Percentiles rank a stretch among this genome's conserved stretches.
These are phyloP conservation scores for Neodidymelliopsis sp. DNA, from an alignment of 2,329 filamentous ascomycete genomes.

Conservation along the genomic window DNA sequence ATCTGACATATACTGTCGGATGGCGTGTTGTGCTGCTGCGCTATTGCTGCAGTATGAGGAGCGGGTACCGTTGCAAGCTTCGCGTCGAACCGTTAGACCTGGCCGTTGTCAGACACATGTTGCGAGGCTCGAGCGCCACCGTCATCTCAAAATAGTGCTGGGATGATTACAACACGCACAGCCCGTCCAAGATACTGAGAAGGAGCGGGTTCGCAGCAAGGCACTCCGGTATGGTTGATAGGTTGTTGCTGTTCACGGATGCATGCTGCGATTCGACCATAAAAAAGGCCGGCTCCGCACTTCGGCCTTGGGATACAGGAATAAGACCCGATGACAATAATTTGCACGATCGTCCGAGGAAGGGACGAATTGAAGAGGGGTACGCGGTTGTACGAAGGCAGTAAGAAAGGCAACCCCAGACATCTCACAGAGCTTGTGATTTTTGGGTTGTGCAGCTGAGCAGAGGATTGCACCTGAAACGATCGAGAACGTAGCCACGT, in stretches of 20 bases:
- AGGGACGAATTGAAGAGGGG: background rate
- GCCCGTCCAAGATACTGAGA: background rate
- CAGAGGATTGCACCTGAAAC: background rate
- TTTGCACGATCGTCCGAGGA: background rate
- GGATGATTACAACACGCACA: conserved; percentile 8
- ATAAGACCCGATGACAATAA: background rate
- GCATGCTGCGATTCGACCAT: background rate
- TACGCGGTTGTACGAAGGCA: background rate
- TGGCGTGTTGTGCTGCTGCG: background rate
- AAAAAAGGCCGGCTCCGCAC: background rate
- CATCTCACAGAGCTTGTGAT: background rate
- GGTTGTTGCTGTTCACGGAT: conserved; percentile 8
- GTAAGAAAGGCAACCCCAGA: background rate
- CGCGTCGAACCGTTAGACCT: conserved; percentile 1
- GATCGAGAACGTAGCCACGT: background rate
- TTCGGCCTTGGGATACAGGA: background rate
- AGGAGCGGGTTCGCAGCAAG: background rate
- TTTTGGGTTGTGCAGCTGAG: background rate
- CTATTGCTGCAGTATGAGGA: background rate
- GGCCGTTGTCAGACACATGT: conserved; percentile 7
- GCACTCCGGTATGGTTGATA: conserved; percentile 5
- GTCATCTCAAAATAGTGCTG: conserved; percentile 11
- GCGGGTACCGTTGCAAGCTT: background rate
- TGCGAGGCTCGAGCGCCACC: conserved; percentile 11
- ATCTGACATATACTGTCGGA: background rate